Evolutionary conservation across 2,329 filamentous ascomycete genomes (phyloP).

Genomic region (Stachybotrys elegans): DNA sequence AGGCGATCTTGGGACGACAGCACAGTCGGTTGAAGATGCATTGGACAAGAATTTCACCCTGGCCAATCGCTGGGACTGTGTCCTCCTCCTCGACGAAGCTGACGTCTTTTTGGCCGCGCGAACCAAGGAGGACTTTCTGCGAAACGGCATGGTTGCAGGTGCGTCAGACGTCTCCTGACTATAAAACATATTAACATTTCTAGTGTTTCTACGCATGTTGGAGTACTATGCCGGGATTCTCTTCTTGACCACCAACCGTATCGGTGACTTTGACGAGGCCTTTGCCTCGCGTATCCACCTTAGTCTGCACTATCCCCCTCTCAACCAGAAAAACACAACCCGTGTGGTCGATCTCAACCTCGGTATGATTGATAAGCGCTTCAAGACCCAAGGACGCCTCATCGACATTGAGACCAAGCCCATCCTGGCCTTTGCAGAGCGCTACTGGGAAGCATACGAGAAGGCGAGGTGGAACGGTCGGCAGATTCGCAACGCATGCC

Average conservation of each 20-base stretch:
- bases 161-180: too few species aligned
- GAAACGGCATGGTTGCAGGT: slow-evolving; percentile 16
- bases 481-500: slow-evolving; percentile 1
- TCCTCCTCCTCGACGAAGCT: slow-evolving; percentile 16
- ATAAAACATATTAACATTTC: too few species aligned
- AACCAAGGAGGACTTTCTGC: slow-evolving; percentile 9
- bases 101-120: slow-evolving; percentile 14
- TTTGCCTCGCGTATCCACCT: slow-evolving; percentile 32
- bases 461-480: not conserved
- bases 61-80: slow-evolving; percentile 15
- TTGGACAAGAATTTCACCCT: slow-evolving; percentile 12
- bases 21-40: slow-evolving; percentile 9
- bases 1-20: slow-evolving; percentile 13
- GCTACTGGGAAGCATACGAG: not conserved
- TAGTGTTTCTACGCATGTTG: slow-evolving; percentile 32
- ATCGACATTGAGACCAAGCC: not conserved
- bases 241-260: slow-evolving; percentile 39
- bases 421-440: not conserved
- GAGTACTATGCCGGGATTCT: slow-evolving; percentile 36
- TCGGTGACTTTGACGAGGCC: slow-evolving; percentile 37
- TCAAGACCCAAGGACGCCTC: too few species aligned
- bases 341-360: not conserved
- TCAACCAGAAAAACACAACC: not conserved
- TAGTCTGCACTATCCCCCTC: not conserved
- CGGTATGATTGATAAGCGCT: too few species aligned